These are phyloP conservation scores for Eucalyptus caleyi DNA, from an alignment of 345 rosid species.

Conservation along the genomic window DNA sequence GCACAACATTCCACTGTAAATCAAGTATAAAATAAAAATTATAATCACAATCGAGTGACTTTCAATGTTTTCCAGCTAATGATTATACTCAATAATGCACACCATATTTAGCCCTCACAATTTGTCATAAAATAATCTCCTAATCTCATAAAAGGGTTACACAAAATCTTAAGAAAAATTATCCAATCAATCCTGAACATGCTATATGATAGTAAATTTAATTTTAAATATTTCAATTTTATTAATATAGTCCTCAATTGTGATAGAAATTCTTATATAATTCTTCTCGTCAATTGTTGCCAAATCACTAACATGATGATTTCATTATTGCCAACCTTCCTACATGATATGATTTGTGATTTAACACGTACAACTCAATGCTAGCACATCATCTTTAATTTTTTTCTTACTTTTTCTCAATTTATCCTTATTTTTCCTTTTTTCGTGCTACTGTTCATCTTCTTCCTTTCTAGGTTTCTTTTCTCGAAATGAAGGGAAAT, in stretches of 20 bases:
- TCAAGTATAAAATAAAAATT: too few species aligned
- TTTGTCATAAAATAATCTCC: too few species aligned
- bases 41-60: too few species aligned
- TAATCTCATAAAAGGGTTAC: too few species aligned
- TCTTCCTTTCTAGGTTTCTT: background rate
- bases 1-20: too few species aligned
- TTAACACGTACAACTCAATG: background rate
- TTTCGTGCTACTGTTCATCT: background rate
- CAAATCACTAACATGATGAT: background rate
- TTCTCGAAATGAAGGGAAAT: background rate
- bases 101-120: too few species aligned
- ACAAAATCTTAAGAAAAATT: background rate
- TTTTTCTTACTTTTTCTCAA: background rate
- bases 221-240: background rate
- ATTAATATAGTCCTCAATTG: background rate
- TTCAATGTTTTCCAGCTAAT: too few species aligned
- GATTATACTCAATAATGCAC: too few species aligned
- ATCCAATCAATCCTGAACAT: background rate
- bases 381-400: background rate
- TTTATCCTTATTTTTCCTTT: background rate
- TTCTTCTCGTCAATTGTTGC: fast-evolving
- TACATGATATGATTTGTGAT: background rate
- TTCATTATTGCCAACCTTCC: background rate
- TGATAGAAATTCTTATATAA: background rate
- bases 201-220: background rate